A percentile compares a stretch with the other conserved stretches of the same genome.
Conservation (phyloP, 306 rosid genomes). For the Glycine latifolia region DNA sequence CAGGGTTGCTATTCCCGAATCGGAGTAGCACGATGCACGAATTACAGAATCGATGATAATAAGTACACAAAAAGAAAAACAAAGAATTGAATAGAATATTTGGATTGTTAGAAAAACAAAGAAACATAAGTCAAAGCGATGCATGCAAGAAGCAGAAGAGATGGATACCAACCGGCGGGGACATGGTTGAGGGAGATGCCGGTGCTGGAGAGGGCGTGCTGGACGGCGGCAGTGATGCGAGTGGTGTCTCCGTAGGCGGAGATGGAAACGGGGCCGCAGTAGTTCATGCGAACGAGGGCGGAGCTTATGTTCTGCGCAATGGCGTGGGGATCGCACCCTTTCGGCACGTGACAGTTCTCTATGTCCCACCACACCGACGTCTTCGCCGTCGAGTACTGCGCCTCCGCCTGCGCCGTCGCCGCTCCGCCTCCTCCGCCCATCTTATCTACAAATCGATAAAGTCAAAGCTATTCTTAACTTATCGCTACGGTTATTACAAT, state of each 20-base stretch:
- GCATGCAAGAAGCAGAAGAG: neutral
- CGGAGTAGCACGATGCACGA: neutral
- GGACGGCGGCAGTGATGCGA: constrained; percentile 68
- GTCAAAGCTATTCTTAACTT: constrained; percentile 8
- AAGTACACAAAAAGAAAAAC: neutral
- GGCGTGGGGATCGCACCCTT: constrained; percentile 68
- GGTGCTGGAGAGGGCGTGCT: constrained; percentile 88
- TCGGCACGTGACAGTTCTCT: constrained; percentile 88
- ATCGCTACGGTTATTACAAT: neutral
- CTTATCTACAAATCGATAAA: neutral
- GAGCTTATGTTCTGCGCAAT: constrained; percentile 92
- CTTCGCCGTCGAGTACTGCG: constrained; percentile 73
- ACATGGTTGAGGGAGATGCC: constrained; percentile 91
- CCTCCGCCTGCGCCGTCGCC: constrained; percentile 55
- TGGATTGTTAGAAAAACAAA: neutral
- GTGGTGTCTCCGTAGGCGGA: constrained; percentile 88
- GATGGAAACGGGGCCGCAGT: constrained; percentile 85
- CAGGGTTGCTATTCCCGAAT: neutral
- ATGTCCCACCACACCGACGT: constrained; percentile 97
- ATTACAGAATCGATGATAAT: neutral
- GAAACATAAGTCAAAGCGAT: neutral
- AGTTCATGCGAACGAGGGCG: constrained; percentile 75
- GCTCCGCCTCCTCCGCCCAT: constrained; percentile 51
- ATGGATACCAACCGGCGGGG: constrained; percentile 67
- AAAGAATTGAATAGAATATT: neutral